A percentile compares a stretch with the other conserved stretches of the same genome.
phyloP scores from a whole-genome alignment of 495 filamentous ascomycete species.

The Paragyromitra xinjiangensis region DNA sequence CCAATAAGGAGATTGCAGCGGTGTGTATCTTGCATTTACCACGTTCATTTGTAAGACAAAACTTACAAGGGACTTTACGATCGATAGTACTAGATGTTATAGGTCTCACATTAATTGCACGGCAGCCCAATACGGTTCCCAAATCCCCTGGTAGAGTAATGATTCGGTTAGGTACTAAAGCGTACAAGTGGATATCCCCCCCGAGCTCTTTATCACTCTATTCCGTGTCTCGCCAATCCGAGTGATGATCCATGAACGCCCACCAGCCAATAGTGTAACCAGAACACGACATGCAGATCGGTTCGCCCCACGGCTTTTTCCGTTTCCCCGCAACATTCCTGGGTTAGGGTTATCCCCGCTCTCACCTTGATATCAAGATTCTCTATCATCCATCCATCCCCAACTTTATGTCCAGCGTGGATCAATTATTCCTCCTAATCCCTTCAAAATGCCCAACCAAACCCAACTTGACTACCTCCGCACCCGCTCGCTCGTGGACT shows the following conservation, averaged over 20 bases:
- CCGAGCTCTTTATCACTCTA: background rate
- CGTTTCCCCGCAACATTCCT: constrained; percentile 41
- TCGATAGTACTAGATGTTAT: too few species aligned
- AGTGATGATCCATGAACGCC: constrained; percentile 31
- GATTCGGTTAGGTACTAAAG: too few species aligned
- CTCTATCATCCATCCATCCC: background rate
- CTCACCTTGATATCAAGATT: background rate
- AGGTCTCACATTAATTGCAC: too few species aligned
- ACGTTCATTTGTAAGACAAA: too few species aligned
- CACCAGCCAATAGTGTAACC: constrained; percentile 12
- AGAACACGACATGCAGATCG: background rate
- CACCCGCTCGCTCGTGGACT: constrained; percentile 66
- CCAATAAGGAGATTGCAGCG: too few species aligned
- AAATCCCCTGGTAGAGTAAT: too few species aligned
- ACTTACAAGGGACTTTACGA: too few species aligned
- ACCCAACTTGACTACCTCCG: constrained; percentile 59
- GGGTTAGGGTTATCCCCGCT: constrained; percentile 38
- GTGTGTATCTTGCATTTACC: too few species aligned
- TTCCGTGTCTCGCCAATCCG: background rate
- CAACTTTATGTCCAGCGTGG: constrained; percentile 2
- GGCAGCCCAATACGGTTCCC: too few species aligned
- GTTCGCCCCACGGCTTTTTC: constrained; percentile 14
- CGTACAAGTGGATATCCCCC: too few species aligned
- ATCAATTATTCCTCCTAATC: constrained; percentile 1
- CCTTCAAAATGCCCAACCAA: constrained; percentile 24